These are phyloP conservation scores for Penicillium sp. DNA, from an alignment of 2,329 filamentous ascomycete species.

Conservation along the genomic window DNA sequence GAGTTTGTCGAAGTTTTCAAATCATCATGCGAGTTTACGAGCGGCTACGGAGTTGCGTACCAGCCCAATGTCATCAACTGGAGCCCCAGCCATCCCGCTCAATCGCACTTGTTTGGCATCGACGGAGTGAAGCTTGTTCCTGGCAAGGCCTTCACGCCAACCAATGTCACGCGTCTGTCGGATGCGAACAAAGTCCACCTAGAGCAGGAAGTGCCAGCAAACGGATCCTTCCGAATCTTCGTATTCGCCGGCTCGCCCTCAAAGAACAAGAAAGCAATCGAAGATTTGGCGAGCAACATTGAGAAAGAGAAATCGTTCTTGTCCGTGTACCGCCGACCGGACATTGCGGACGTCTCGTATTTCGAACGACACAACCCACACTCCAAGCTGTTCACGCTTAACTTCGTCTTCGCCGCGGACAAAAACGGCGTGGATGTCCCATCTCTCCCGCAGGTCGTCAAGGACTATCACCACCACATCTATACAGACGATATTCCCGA, in stretches of 20 bases:
- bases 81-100: slow-evolving; percentile 67
- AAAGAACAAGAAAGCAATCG: slow-evolving; percentile 59
- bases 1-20: slow-evolving; percentile 89
- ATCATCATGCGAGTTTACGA: slow-evolving; percentile 85
- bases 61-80: slow-evolving; percentile 79
- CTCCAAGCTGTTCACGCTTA: slow-evolving; percentile 74
- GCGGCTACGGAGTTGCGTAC: slow-evolving; percentile 86
- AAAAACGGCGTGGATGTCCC: slow-evolving; percentile 69
- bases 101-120: slow-evolving; percentile 66
- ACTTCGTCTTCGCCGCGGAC: slow-evolving; percentile 66
- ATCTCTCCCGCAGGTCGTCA: slow-evolving; percentile 66
- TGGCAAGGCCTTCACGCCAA: slow-evolving; percentile 71
- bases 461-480: slow-evolving; percentile 73
- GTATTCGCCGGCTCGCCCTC: slow-evolving; percentile 71
- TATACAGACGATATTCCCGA: slow-evolving; percentile 84
- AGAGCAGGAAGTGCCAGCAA: slow-evolving; percentile 83
- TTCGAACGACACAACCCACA: slow-evolving; percentile 85
- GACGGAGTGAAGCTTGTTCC: slow-evolving; percentile 63
- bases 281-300: slow-evolving; percentile 65
- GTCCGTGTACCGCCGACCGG: slow-evolving; percentile 58
- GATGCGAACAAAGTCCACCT: slow-evolving; percentile 88
- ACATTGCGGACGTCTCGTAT: slow-evolving; percentile 62
- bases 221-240: slow-evolving; percentile 83
- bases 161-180: slow-evolving; percentile 78
- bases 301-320: slow-evolving; percentile 69